Conservation (phyloP, 768 basidiomycete species). For the Leccinum barrowsii region DNA sequence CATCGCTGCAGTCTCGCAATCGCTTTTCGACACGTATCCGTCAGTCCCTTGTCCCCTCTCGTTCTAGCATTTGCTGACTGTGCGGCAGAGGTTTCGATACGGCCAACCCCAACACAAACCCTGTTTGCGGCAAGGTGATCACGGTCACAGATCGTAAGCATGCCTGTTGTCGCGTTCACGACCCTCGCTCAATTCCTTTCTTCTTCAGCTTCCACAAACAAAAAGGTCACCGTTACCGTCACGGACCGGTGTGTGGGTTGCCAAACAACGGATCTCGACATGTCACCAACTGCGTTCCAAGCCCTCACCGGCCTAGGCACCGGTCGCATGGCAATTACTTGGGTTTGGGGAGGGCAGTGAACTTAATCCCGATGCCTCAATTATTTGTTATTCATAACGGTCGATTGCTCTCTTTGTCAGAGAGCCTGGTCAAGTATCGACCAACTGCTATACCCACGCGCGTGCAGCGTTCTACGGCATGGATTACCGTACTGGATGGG, state of each 20-base stretch:
- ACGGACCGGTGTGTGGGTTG: constrained; percentile 67
- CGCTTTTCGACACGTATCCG: constrained; percentile 36
- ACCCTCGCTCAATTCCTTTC: constrained; percentile 8
- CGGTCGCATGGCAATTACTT: constrained; percentile 55
- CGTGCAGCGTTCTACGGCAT: constrained; percentile 22
- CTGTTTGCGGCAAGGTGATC: constrained; percentile 57
- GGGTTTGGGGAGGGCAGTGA: constrained; percentile 39
- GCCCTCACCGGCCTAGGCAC: constrained; percentile 38
- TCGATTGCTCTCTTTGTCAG: constrained; percentile 26
- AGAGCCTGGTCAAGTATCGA: constrained; percentile 23
- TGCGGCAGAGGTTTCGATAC: constrained; percentile 48
- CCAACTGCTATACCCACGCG: constrained; percentile 15
- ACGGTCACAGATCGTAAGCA: constrained; percentile 43
- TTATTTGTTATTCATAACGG: constrained; percentile 30
- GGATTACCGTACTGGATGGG: constrained; percentile 31
- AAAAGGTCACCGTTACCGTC: constrained; percentile 44
- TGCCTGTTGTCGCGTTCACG: background rate
- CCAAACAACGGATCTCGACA: constrained; percentile 49
- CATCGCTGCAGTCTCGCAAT: constrained; percentile 36
- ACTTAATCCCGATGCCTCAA: background rate
- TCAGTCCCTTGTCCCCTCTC: constrained; percentile 13
- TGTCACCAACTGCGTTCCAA: constrained; percentile 58
- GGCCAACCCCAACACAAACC: constrained; percentile 71
- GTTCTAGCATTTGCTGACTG: background rate
- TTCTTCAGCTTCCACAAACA: constrained; percentile 35